A percentile compares a stretch with the other conserved stretches of the same genome.
These are phyloP conservation scores for Candida argentea DNA, from an alignment of 805 yeast genomes.

Conservation along the genomic window DNA sequence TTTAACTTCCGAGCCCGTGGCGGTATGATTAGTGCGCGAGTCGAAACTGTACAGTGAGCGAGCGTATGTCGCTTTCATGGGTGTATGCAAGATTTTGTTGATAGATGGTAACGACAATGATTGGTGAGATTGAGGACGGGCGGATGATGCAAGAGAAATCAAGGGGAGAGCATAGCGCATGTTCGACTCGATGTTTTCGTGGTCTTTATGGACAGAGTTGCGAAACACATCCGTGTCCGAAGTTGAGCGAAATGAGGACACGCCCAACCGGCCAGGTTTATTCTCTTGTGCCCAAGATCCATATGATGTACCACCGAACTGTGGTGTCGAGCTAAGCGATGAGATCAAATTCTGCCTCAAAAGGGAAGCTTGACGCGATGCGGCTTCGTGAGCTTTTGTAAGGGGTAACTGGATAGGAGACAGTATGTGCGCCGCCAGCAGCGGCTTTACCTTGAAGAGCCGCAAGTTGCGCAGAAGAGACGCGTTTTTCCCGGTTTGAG, in stretches of 20 bases:
- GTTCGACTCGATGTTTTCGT: too few species aligned
- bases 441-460: background rate
- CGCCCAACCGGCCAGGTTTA: too few species aligned
- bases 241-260: too few species aligned
- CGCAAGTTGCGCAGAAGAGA: background rate
- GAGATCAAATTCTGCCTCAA: background rate
- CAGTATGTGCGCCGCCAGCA: background rate
- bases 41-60: too few species aligned
- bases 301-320: too few species aligned
- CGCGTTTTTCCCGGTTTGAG: too few species aligned
- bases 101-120: slow-evolving; percentile 35
- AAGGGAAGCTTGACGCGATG: background rate
- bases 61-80: slow-evolving; percentile 25
- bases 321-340: background rate
- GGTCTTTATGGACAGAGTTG: too few species aligned
- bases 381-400: background rate
- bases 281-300: too few species aligned
- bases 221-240: too few species aligned
- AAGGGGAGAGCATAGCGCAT: slow-evolving; percentile 3
- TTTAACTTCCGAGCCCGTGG: too few species aligned
- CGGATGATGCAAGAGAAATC: slow-evolving; percentile 3
- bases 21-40: too few species aligned
- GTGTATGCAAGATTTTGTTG: slow-evolving; percentile 34
- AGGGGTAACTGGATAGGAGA: background rate
- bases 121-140: slow-evolving; percentile 4